Evolutionary conservation across 192 early-diverging fungal genomes (phyloP), one percentile per base, ranked within the genome.

Genomic region (Coemansia sp.): DNA sequence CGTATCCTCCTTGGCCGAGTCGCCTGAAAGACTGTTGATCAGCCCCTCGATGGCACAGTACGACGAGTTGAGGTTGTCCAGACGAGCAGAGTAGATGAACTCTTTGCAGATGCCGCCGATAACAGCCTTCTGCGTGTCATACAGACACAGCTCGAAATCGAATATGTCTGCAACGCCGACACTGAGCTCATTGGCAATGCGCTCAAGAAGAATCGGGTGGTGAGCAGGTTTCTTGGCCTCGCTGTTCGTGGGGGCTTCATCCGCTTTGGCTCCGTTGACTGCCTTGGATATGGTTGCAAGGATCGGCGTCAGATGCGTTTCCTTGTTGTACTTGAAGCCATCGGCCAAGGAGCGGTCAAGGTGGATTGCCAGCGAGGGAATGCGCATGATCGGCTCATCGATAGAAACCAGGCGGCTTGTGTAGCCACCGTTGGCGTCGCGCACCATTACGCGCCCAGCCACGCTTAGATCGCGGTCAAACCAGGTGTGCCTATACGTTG

Each of bases 91-190:
- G 72, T 93, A 95, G 65, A 99, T 91, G 64, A 93, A 98, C 84
- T 99, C 96, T 62, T 95, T 87, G 84, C 87, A 86, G 38, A 90
- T 86, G 7, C 98, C 98, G 61, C 98, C 98, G 54, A 98, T 90
- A 16, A 87, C 79, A 14, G 96, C 89, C 59, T 90, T 86, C 63
- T 98, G 94, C 20, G 93, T 96, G 76, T 99, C 98, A 71, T 92
- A 99, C 46, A 99, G 86, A 76, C 95, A 96, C 37, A 99, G 86
- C 76, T 99, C 98, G 86, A 99, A 96, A 83, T 99, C 98, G 41
- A 88, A 77, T 64, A 99, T 95, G 68, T 94, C 84, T 1, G 79
- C 84, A 17, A 86, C 91, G 3, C 64, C 49, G 25, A 79, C 50
- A 45, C 46, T 58, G 67, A 97, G 79, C 79, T 95, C 89, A 61